These are phyloP conservation scores for Trametes versicolor DNA, from an alignment of 1,284 basidiomycete species.

Conservation along the genomic window DNA sequence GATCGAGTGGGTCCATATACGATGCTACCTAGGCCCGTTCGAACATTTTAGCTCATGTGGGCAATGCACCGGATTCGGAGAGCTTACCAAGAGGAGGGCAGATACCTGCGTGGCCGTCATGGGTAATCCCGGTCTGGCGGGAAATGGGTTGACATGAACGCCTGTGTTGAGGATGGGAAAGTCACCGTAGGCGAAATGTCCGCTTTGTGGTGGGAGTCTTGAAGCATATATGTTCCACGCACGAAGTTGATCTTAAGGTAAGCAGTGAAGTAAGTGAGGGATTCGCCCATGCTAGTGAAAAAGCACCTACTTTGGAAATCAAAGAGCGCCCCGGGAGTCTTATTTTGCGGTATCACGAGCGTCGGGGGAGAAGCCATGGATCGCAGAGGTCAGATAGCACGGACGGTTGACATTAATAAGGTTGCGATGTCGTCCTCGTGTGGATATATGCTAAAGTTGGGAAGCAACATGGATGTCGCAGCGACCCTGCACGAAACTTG, in stretches of 20 bases:
- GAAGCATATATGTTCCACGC: neutral
- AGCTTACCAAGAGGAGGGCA: neutral
- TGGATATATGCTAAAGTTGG: too few relatives aligned
- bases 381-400: too few relatives aligned
- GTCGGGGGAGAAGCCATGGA: too few relatives aligned
- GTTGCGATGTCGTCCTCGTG: too few relatives aligned
- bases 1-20: neutral
- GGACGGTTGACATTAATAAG: too few relatives aligned
- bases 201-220: neutral
- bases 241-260: neutral
- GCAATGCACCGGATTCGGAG: neutral
- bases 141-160: neutral
- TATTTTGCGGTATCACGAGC: too few relatives aligned
- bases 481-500: too few relatives aligned
- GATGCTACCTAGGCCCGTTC: neutral
- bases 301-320: neutral
- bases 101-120: neutral
- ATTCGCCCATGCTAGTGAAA: neutral
- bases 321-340: too few relatives aligned
- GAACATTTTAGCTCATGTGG: neutral
- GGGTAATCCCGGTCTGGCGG: neutral
- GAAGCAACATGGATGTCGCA: too few relatives aligned
- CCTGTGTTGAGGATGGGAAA: neutral
- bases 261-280: neutral
- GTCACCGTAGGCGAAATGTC: neutral